Base-by-base conservation (phyloP, 192 early-diverging fungal species). In the Obelidium mucronatum region DNA sequence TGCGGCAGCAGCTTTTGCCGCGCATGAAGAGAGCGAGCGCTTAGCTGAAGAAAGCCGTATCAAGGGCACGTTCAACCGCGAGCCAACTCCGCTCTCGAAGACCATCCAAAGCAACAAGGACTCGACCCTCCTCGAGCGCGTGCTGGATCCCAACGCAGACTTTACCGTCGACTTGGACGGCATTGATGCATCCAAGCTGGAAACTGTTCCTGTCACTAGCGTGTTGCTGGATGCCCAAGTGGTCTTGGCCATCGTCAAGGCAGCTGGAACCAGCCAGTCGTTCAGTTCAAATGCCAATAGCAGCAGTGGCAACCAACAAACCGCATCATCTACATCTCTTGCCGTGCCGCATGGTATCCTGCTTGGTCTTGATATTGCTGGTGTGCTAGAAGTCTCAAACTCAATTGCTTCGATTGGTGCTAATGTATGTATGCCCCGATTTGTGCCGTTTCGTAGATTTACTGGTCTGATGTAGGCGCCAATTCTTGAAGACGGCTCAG, bases 191-290 rank as follows among this genome's bases (percentile, higher is more conserved):
- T 52, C 73, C 19, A 79, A 82, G 31, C 67, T 86, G 31, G 62
- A 28, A 30, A 37, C 69, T 19, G 69, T 72, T 22, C 69, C 69
- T 58, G 69, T 72, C 30, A 37, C 24, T 28, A 51, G 44, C 40
- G 83, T 88, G 30, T 75, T 82, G 60, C 81, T 88, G 28, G 87
- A 88, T 58, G 78, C 87, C 22, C 65, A 82, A 4, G 94, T 95
- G 42, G 88, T 96, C n/a, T 85, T 98, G 48, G 94, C 97, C 87
- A 98, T 99, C 83, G 90, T 94, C 79, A 99, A 99, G 88, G 97
- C 98, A 85, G 30, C 69, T 92, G 93, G 84, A 90, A 93, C 53
- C 31, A 40, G 26, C 22, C 2, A 13, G 35, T 2, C 58, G 13
- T 4, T 35, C 22, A 6, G 4, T 36, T 8, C 28, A 17, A 8